phyloP scores from a whole-genome alignment of 345 rosid genomes.

The Orychophragmus violaceus region DNA sequence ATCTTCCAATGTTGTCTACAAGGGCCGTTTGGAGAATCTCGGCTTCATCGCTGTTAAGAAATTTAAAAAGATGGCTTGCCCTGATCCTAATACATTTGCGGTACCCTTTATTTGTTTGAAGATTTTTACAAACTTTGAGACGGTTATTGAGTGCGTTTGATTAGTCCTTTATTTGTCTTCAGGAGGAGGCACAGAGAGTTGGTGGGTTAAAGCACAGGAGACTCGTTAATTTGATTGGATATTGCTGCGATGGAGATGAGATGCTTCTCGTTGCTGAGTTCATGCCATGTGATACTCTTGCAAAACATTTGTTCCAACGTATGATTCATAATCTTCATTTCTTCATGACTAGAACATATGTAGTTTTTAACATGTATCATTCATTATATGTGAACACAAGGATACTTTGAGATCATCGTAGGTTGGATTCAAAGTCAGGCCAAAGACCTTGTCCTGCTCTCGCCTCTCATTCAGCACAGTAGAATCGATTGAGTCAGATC shows the following conservation, averaged over 20 bases:
- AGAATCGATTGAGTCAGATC: neutral
- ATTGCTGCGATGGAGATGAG: constrained; percentile 86
- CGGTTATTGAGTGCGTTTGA: neutral
- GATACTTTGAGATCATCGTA: no score
- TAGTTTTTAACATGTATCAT: no score
- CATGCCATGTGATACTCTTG: constrained; percentile 78
- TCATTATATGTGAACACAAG: no score
- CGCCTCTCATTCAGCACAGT: no score
- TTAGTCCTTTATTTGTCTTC: neutral
- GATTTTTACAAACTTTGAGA: neutral
- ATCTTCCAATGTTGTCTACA: constrained; percentile 44
- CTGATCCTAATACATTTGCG: constrained; percentile 52
- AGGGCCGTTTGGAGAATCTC: constrained; percentile 45
- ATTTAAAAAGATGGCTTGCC: constrained; percentile 55
- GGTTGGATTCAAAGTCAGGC: no score
- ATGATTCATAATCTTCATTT: constrained; percentile 18
- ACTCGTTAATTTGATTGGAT: constrained; percentile 80
- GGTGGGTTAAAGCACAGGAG: constrained; percentile 66
- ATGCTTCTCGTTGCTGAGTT: constrained; percentile 74
- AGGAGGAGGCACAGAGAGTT: constrained; percentile 83
- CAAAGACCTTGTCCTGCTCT: neutral
- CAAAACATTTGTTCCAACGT: constrained; percentile 83
- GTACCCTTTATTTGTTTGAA: constrained; percentile 27
- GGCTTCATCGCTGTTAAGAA: constrained; percentile 58
- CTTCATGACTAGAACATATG: neutral